Base-by-base conservation (phyloP, 169 alveolate species). In the Cryptosporidium baileyi region DNA sequence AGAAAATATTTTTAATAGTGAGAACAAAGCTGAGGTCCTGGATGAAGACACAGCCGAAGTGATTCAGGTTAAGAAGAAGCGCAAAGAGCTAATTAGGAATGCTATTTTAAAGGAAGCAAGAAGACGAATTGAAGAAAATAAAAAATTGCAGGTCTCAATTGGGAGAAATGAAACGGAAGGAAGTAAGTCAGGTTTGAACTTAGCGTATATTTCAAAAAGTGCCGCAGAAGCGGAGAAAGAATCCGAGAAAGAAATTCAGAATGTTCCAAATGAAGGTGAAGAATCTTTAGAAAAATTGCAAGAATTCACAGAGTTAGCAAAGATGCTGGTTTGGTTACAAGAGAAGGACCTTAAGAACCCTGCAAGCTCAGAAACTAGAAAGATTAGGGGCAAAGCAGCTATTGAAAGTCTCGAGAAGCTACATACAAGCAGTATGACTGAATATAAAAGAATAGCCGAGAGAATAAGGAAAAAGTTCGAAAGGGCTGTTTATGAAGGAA, bases 251-350 rank as follows among this genome's bases (percentile, higher is more conserved):
- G n/a, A 13, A 3, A 6, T 8, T 0, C 13, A 47, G 44, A 45
- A 47, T 8, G 60, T 19, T 26, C 24, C 62, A 28, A 34, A 65
- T 9, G 44, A 40, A 5, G 5, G 36, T 17, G 32, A 11, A 0
- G 61, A 49, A 60, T n/a, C n/a, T n/a, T n/a, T n/a, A n/a, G n/a
- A 1, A 22, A 28, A 28, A 38, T 32, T 15, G 60, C 24, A 8
- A 74, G n/a, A 54, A 17, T 22, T 24, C 45, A 28, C 11, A 34
- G 54, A 36, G 17, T 22, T 54, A 6, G 85, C 85, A 15, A 74
- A 74, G 30, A 74, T 74, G 85, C 13, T 51, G 19, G 41, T 74
- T 4, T 74, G 85, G 85, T 19, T 74, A 1, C 85, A 74, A 36
- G 85, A 74, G 6, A 51, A 74, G 17, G 19, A 49, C 38, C 17